phyloP scores from a whole-genome alignment of 2,329 filamentous ascomycete genomes.

The Gaeumannomyces tritici region DNA sequence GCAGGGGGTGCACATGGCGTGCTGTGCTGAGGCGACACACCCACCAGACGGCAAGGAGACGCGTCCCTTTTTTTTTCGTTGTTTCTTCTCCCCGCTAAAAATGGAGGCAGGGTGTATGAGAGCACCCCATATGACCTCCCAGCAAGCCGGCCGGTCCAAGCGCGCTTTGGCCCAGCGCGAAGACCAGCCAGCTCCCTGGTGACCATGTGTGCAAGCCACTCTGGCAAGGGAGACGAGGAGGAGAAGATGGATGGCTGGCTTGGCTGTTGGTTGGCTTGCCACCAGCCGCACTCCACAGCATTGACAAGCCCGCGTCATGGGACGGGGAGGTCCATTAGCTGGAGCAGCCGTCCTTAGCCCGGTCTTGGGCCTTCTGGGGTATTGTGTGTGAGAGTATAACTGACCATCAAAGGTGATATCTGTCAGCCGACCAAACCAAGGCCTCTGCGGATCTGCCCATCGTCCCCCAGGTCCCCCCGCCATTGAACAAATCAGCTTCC shows the following conservation, averaged over 20 bases:
- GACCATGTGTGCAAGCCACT: neutral
- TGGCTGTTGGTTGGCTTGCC: neutral
- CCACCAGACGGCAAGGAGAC: neutral
- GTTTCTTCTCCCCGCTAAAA: neutral
- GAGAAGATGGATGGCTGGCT: neutral
- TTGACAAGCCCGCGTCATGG: too few relatives aligned
- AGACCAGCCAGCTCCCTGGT: too few relatives aligned
- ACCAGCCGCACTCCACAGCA: too few relatives aligned
- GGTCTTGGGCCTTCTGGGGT: neutral
- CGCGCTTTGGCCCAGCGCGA: neutral
- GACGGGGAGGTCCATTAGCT: too few relatives aligned
- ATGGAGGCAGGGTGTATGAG: neutral
- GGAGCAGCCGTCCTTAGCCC: neutral
- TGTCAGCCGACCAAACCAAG: neutral
- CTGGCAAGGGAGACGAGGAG: neutral
- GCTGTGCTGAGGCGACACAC: neutral
- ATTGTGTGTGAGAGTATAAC: neutral
- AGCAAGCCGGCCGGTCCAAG: neutral
- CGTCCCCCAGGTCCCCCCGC: too few relatives aligned
- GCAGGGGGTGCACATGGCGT: neutral
- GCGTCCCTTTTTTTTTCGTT: neutral
- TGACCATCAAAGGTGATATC: neutral
- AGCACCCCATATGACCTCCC: neutral
- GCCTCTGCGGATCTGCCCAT: neutral
- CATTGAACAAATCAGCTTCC: neutral